Conservation (phyloP, 2,329 filamentous ascomycete species). For the Blastomyces parvus region DNA sequence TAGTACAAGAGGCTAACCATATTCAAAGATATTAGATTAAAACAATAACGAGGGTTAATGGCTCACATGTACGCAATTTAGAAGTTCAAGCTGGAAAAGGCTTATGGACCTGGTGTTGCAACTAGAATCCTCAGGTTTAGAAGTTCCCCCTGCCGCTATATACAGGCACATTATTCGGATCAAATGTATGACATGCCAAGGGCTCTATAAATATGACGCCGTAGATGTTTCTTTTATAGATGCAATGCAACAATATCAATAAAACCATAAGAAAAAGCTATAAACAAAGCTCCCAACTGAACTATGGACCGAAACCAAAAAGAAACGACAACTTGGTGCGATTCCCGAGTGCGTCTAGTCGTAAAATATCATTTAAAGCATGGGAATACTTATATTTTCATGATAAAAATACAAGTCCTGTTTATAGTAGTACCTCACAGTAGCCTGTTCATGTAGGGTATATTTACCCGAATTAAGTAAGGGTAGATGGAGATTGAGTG, state of each 20-base stretch:
- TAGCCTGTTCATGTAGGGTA: not conserved
- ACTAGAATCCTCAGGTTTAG: not conserved
- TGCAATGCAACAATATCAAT: not conserved
- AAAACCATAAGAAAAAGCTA: not conserved
- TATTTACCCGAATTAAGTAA: not conserved
- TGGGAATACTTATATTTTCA: not conserved
- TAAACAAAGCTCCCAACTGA: not conserved
- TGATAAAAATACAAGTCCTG: not conserved
- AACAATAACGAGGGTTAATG: too few species aligned
- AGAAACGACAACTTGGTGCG: not conserved
- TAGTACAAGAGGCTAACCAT: not conserved
- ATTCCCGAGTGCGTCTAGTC: not conserved
- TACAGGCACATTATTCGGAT: not conserved
- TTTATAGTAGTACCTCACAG: not conserved
- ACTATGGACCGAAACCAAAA: not conserved
- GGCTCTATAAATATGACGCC: not conserved
- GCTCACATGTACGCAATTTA: too few species aligned
- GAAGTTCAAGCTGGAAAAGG: not conserved
- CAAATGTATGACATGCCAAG: not conserved
- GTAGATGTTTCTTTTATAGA: not conserved
- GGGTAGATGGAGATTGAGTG: not conserved
- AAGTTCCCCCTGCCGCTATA: not conserved
- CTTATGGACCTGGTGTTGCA: not conserved
- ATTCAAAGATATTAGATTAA: not conserved
- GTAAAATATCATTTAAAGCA: not conserved